phyloP scores from a whole-genome alignment of 164 flowering plant genomes.

The Magnolia kwangsiensis region DNA sequence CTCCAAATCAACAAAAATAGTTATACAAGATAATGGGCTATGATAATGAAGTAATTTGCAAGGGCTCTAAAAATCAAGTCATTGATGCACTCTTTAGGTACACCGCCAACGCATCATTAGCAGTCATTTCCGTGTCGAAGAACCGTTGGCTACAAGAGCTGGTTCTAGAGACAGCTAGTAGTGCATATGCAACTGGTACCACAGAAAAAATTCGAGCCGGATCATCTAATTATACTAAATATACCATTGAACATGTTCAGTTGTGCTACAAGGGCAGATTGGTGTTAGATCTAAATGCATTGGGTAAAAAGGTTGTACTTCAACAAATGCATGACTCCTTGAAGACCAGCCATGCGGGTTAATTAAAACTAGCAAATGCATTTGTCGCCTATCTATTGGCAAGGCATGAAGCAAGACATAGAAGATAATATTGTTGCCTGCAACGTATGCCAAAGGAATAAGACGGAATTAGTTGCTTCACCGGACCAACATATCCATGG shows the following conservation, averaged over 20 bases:
- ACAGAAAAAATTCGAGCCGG: neutral
- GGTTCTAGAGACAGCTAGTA: neutral
- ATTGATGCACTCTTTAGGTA: neutral
- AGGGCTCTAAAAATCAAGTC: neutral
- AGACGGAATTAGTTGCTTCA: neutral
- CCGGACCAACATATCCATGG: constrained; percentile 1
- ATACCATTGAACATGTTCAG: neutral
- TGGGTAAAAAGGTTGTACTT: neutral
- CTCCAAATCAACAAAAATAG: neutral
- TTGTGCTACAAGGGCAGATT: neutral
- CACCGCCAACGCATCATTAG: neutral
- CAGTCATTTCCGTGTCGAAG: neutral
- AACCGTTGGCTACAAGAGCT: neutral
- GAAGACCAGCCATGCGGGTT: neutral
- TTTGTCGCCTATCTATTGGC: neutral
- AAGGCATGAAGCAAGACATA: neutral
- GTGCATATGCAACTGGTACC: too few species aligned
- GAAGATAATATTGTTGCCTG: neutral
- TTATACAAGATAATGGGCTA: neutral
- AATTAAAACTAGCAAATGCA: neutral
- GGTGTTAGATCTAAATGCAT: neutral
- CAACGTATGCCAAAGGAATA: neutral
- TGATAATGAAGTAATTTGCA: neutral
- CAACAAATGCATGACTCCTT: neutral
- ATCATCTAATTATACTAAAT: neutral